These are phyloP conservation scores for Schizochytrium sp. DNA, from an alignment of 108 stramenopile genomes.

Conservation along the genomic window DNA sequence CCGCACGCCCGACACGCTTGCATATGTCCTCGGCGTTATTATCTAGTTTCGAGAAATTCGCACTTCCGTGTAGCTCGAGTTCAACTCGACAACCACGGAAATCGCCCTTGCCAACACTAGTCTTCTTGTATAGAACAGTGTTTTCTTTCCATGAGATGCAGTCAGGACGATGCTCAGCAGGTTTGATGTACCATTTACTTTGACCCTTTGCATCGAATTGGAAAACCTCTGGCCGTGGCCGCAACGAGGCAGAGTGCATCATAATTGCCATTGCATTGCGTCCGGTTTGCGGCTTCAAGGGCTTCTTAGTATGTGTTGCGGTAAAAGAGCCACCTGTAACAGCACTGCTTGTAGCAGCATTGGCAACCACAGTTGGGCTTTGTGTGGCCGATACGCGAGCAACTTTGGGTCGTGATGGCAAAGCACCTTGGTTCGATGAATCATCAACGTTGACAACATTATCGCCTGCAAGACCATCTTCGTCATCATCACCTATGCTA, in stretches of 20 bases:
- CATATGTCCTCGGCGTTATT: neutral
- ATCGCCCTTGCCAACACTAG: neutral
- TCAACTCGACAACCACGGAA: neutral
- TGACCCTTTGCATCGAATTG: neutral
- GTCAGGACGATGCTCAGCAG: neutral
- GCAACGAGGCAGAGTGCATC: slow-evolving; percentile 8
- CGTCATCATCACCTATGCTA: too few species aligned
- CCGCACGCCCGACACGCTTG: neutral
- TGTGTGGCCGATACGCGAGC: too few species aligned
- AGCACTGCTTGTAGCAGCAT: too few species aligned
- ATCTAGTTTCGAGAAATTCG: neutral
- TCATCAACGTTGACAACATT: too few species aligned
- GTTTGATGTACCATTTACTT: neutral
- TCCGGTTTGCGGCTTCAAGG: too few species aligned
- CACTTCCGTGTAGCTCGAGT: neutral
- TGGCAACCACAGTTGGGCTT: too few species aligned
- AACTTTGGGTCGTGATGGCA: too few species aligned
- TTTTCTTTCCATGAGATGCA: neutral
- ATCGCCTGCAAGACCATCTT: too few species aligned
- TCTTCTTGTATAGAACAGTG: slow-evolving; percentile 5
- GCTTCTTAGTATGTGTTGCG: too few species aligned
- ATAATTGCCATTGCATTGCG: slow-evolving; percentile 15
- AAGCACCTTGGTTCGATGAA: too few species aligned
- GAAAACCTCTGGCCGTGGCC: neutral
- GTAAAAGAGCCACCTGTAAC: too few species aligned